Base-by-base conservation (phyloP, 2,329 filamentous ascomycete species). In the Calonectria fujianensis region DNA sequence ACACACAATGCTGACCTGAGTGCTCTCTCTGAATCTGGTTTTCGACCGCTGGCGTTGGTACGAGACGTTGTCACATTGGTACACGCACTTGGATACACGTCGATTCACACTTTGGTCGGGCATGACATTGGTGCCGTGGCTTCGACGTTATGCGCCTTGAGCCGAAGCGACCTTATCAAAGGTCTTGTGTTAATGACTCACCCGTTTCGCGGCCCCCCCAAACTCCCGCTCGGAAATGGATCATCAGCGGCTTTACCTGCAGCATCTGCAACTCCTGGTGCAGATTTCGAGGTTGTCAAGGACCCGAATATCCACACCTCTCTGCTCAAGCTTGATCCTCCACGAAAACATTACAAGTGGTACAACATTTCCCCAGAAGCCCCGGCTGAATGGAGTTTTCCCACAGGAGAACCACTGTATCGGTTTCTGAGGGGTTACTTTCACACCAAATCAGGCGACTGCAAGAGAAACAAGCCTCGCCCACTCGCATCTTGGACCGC, bases 301-400 rank as follows among this genome's bases (percentile, higher is more conserved):
- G 57, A 63, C 18, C 35, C 35, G 3, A 24, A 63, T 31, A 29
- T 63, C 5, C 57, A 63, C n/a, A 11, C 13, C 1, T 41, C 57
- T 41, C 24, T 63, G 27, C 57, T 63, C 24, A 41, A 63, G 7
- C 57, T 63, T 63, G n/a, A 27, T 20, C 57, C 57, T 18, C 57
- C 57, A 6, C 57, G 57, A 63, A 63, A 63, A 31, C 57, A 63
- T 13, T 63, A 63, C 24, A 63, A 63, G 57, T 63, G 57, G 57
- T 29, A 63, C 24, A 63, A 63, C 18, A 63, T 63, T 41, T 63
- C 57, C n/a, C 24, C 57, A 3, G 4, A 14, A 2, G 57, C 57
- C 10, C 13, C 37, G 8, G 24, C 24, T 20, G 37, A 63, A 6
- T 63, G 57, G 57, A 63, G 24, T 3, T 41, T 41, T 29, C 57